Evolutionary conservation across 2,329 filamentous ascomycete genomes (phyloP).

Genomic region (Aureobasidium sp.): DNA sequence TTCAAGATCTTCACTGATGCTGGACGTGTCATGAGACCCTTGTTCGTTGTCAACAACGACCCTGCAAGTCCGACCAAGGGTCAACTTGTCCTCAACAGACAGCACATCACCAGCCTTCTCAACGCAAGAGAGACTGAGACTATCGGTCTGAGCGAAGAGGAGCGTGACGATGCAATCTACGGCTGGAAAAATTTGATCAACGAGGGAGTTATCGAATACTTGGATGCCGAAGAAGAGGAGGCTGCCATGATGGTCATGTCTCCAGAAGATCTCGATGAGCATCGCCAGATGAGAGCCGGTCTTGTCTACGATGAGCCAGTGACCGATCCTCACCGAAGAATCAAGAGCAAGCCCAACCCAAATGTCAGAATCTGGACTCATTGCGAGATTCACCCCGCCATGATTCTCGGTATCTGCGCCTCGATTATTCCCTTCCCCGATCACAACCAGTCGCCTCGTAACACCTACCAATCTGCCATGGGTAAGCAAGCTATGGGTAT

Average conservation of each 20-base stretch:
- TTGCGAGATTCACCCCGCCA: slow-evolving; percentile 98
- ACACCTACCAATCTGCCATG: slow-evolving; percentile 99
- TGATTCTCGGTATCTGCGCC: slow-evolving; percentile 97
- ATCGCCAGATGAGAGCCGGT: slow-evolving; percentile 34
- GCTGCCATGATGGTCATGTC: slow-evolving; percentile 99
- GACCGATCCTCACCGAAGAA: slow-evolving; percentile 70
- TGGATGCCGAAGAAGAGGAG: slow-evolving; percentile 97
- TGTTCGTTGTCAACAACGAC: slow-evolving; percentile 91
- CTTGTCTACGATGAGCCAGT: slow-evolving; percentile 50
- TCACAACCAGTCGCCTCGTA: slow-evolving; percentile 96
- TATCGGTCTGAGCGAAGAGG: slow-evolving; percentile 52
- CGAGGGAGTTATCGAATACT: slow-evolving; percentile 83
- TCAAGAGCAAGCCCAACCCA: slow-evolving; percentile 82
- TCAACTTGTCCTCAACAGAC: slow-evolving; percentile 73
- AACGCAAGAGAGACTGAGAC: slow-evolving; percentile 59
- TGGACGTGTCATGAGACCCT: slow-evolving; percentile 84
- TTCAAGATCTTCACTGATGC: slow-evolving; percentile 99
- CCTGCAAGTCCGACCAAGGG: slow-evolving; percentile 66
- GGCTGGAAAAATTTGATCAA: slow-evolving; percentile 85
- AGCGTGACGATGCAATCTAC: slow-evolving; percentile 56
- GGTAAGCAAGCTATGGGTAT: slow-evolving; percentile 99
- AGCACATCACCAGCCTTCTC: slow-evolving; percentile 72
- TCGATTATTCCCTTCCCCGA: slow-evolving; percentile 99
- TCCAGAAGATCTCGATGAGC: slow-evolving; percentile 78
- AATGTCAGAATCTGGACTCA: slow-evolving; percentile 92